Base-by-base conservation (phyloP, 805 yeast species). In the Saturnispora quitensis region DNA sequence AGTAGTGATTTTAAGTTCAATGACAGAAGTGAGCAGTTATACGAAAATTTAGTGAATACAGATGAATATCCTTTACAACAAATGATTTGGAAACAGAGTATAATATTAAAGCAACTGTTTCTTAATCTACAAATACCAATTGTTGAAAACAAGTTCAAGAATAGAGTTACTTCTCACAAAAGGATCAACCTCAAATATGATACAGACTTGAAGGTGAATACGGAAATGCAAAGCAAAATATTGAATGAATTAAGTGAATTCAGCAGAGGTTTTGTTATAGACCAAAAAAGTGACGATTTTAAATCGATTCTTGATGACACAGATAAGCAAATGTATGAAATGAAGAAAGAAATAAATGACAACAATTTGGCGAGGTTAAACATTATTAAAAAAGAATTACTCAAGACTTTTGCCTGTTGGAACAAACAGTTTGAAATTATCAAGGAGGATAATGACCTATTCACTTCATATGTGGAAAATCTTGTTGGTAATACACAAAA, bases 401-500 rank as follows among this genome's bases (percentile, higher is more conserved):
- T 71, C 13, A 48, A 51, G 24, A 35, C 65, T 4, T 53, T 60
- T 1, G 53, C 63, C 18, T 69, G 77, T 10, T 82, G 90, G 85
- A 72, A 72, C 47, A 65, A 75, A 54, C 71, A 76, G 53, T 70
- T 76, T 46, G 63, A 65, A 35, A 80, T 74, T 8, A 67, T 82
- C 18, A 70, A 70, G 52, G 75, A 73, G 43, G 95, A 89, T 64
- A 85, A 86, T 60, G 77, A 76, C 34, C 79, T 90, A 15, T 89
- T 84, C 62, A 96, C 91, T 59, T 76, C 84, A 2, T 95, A 93
- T 58, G 89, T 93, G 42, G 96, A 89, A 62, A 89, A 88, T 60
- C 70, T 90, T 58, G 86, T 90, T 15, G 97, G 96, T 7, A 89
- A 90, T 63, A 86, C 96, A 6, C 97, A 93, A 65, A 79, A 87